Evolutionary conservation across 352 stramenopile genomes (phyloP).

Genomic region (Pythium sukuiense): DNA sequence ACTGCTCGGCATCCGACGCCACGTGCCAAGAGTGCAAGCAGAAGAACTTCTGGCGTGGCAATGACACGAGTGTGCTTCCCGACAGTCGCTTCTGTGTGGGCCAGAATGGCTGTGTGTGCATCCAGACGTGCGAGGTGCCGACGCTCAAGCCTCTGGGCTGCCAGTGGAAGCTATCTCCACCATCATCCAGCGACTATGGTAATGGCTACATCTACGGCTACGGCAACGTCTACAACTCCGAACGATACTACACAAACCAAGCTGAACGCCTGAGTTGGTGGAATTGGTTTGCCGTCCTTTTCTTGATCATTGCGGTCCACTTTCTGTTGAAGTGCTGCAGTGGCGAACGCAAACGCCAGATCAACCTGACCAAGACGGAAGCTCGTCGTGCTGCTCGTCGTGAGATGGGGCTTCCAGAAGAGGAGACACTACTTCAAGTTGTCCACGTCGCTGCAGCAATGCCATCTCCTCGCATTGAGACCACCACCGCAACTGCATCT

Average conservation of each 20-base stretch:
- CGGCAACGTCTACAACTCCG: not conserved
- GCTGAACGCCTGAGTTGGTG: not conserved
- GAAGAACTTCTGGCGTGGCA: constrained; percentile 23
- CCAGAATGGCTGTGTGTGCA: constrained; percentile 18
- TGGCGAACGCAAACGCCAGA: not conserved
- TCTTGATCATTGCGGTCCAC: not conserved
- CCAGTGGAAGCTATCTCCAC: constrained; percentile 20
- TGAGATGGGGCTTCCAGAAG: not conserved
- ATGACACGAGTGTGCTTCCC: not conserved
- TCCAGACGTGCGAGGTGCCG: constrained; percentile 24
- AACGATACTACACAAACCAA: not conserved
- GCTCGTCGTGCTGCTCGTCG: too few species aligned
- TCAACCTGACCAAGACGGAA: not conserved
- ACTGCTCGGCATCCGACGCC: constrained; percentile 18
- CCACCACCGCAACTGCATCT: not conserved
- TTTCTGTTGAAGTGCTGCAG: not conserved
- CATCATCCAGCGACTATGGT: not conserved
- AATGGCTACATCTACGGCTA: not conserved
- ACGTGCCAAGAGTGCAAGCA: constrained; percentile 24
- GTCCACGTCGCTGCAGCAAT: not conserved
- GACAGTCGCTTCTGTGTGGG: constrained; percentile 27
- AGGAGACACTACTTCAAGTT: not conserved
- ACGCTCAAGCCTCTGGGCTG: constrained; percentile 18
- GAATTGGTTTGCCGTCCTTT: not conserved
- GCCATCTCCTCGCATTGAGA: not conserved